A percentile compares a stretch with the other conserved stretches of the same genome.
phyloP scores from a whole-genome alignment of 768 basidiomycete species.

The Pholiota microspora region DNA sequence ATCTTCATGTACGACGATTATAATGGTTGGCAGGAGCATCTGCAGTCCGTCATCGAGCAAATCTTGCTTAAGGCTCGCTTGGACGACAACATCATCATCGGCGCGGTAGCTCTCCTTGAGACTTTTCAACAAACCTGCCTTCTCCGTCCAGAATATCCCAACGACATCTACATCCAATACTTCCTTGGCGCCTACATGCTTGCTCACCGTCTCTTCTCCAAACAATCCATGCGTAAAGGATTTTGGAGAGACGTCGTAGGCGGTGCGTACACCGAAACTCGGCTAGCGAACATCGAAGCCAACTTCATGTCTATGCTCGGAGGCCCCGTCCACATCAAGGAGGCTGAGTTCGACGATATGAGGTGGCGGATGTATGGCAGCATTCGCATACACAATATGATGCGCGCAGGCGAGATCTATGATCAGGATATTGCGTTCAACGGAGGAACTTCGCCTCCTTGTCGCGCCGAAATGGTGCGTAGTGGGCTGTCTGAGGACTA shows the following conservation, averaged over 20 bases:
- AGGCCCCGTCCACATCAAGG: background rate
- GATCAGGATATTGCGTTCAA: background rate
- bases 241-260: slow-evolving; percentile 4
- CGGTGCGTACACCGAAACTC: background rate
- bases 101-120: slow-evolving; percentile 6
- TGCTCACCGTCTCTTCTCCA: slow-evolving; percentile 4
- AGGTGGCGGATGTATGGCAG: slow-evolving; percentile 7
- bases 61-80: background rate
- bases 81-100: slow-evolving; percentile 1
- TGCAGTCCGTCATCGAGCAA: slow-evolving; percentile 1
- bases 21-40: slow-evolving; percentile 1
- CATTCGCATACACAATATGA: slow-evolving; percentile 1
- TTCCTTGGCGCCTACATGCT: slow-evolving; percentile 9
- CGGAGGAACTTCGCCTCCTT: background rate
- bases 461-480: background rate
- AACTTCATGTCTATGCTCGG: background rate
- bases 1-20: slow-evolving; percentile 7
- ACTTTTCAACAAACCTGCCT: background rate
- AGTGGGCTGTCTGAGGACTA: background rate
- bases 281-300: background rate
- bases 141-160: background rate
- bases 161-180: slow-evolving; percentile 6
- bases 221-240: background rate
- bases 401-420: slow-evolving; percentile 4
- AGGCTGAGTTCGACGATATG: background rate